Percentiles rank a stretch among this genome's conserved stretches.
phyloP scores from a whole-genome alignment of 768 basidiomycete species.

The Rhodotorula sphaerocarpa region DNA sequence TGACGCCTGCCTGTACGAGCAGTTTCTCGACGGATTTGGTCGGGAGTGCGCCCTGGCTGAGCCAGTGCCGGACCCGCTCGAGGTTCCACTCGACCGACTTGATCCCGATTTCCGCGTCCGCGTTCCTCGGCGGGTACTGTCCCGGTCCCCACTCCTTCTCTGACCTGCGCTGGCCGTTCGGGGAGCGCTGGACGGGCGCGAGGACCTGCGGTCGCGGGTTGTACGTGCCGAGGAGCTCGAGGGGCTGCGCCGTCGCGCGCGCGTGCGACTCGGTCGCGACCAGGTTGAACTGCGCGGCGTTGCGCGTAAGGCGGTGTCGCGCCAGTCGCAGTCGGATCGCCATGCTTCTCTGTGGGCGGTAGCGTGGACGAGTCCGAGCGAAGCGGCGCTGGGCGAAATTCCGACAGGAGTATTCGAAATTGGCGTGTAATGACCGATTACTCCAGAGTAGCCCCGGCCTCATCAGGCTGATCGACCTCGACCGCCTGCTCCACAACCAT shows the following conservation, averaged over 20 bases:
- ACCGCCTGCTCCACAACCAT: too few relatives aligned
- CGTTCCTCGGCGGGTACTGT: not conserved
- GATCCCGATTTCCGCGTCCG: conserved; percentile 33
- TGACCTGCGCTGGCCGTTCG: not conserved
- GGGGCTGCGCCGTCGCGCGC: conserved; percentile 72
- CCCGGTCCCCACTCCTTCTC: conserved; percentile 36
- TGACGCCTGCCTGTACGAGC: conserved; percentile 62
- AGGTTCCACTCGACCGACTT: conserved; percentile 86
- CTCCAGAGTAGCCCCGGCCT: too few relatives aligned
- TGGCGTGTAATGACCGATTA: too few relatives aligned
- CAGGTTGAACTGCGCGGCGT: conserved; percentile 70
- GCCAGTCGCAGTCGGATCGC: conserved; percentile 76
- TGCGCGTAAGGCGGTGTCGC: conserved; percentile 60
- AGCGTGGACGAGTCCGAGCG: too few relatives aligned
- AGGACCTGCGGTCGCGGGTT: conserved; percentile 51
- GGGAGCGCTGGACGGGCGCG: conserved; percentile 1
- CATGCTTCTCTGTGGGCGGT: conserved; percentile 42
- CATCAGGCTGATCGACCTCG: too few relatives aligned
- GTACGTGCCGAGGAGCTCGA: conserved; percentile 78
- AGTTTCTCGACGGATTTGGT: conserved; percentile 66
- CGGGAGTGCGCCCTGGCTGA: conserved; percentile 73
- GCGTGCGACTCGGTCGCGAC: conserved; percentile 69
- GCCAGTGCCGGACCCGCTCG: conserved; percentile 81
- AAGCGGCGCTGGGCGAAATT: too few relatives aligned
- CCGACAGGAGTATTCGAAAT: too few relatives aligned